Conservation (phyloP, 78 protist genomes). For the Corallochytrium limacisporum region DNA sequence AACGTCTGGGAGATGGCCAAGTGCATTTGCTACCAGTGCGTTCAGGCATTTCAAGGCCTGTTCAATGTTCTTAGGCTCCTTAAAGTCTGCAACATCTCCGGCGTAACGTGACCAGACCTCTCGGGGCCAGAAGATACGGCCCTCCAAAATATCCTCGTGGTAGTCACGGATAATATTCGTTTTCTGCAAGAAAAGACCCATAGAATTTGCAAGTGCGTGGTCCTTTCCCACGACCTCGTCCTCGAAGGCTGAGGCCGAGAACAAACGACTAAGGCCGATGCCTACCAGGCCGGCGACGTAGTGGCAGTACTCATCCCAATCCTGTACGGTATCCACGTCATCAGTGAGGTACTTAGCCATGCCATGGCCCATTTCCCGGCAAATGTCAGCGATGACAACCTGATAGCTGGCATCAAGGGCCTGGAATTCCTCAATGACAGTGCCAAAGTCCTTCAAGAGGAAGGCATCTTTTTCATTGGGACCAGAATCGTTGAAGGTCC, state of each 20-base stretch:
- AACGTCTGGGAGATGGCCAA: conserved; percentile 52
- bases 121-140: conserved; percentile 79
- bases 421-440: conserved; percentile 10
- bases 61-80: neutral
- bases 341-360: conserved; percentile 34
- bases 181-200: conserved; percentile 91
- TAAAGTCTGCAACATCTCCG: neutral
- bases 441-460: conserved; percentile 40
- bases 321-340: conserved; percentile 11
- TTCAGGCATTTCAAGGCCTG: conserved; percentile 71
- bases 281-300: conserved; percentile 96
- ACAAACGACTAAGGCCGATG: conserved; percentile 68
- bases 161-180: conserved; percentile 87
- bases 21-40: conserved; percentile 70
- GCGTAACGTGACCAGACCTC: conserved; percentile 14
- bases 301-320: conserved; percentile 65
- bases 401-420: conserved; percentile 19
- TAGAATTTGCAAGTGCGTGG: conserved; percentile 44
- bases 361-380: conserved; percentile 67
- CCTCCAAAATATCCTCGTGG: conserved; percentile 69
- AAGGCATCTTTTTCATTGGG: conserved; percentile 37
- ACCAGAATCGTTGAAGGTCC: conserved; percentile 35
- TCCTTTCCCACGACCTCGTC: neutral
- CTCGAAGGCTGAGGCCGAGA: conserved; percentile 58
- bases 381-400: conserved; percentile 63